These are phyloP conservation scores for Phialemonium atrogriseum DNA, from an alignment of 2,329 filamentous ascomycete genomes.

Conservation along the genomic window DNA sequence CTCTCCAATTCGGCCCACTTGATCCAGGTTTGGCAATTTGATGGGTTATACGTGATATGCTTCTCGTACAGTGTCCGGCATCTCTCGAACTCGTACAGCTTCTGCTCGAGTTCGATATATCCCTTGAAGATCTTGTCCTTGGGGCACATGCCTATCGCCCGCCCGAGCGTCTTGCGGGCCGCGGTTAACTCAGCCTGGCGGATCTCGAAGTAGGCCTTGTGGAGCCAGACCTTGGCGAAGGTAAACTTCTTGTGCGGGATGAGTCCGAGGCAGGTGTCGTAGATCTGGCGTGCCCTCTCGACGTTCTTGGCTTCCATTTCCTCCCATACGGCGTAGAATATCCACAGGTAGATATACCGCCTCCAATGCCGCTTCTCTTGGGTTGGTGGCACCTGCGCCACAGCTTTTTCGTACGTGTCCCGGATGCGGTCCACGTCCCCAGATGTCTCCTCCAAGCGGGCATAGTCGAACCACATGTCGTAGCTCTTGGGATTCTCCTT, in stretches of 20 bases:
- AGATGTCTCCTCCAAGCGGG: constrained; percentile 77
- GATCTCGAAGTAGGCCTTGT: constrained; percentile 89
- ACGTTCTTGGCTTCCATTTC: constrained; percentile 77
- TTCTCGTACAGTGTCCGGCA: constrained; percentile 92
- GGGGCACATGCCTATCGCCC: constrained; percentile 86
- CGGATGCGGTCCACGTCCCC: constrained; percentile 76
- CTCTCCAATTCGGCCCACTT: constrained; percentile 91
- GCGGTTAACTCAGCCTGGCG: constrained; percentile 73
- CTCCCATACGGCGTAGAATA: constrained; percentile 95
- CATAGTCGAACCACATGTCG: constrained; percentile 95
- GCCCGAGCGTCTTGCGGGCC: constrained; percentile 82
- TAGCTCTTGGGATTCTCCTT: constrained; percentile 95
- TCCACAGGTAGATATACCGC: constrained; percentile 94
- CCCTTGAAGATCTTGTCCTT: constrained; percentile 94
- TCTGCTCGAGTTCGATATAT: constrained; percentile 87
- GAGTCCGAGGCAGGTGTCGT: constrained; percentile 76
- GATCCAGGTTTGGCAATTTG: constrained; percentile 93
- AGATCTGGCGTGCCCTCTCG: constrained; percentile 78
- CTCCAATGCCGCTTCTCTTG: constrained; percentile 97
- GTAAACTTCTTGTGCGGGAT: constrained; percentile 97
- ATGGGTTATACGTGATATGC: constrained; percentile 83
- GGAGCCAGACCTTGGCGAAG: constrained; percentile 91
- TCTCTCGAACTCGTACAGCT: constrained; percentile 86
- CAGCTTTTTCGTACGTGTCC: constrained; percentile 91
- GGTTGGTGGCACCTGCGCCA: constrained; percentile 89